Conservation (phyloP, 2,329 filamentous ascomycete species). For the Fusarium oligoseptatum region DNA sequence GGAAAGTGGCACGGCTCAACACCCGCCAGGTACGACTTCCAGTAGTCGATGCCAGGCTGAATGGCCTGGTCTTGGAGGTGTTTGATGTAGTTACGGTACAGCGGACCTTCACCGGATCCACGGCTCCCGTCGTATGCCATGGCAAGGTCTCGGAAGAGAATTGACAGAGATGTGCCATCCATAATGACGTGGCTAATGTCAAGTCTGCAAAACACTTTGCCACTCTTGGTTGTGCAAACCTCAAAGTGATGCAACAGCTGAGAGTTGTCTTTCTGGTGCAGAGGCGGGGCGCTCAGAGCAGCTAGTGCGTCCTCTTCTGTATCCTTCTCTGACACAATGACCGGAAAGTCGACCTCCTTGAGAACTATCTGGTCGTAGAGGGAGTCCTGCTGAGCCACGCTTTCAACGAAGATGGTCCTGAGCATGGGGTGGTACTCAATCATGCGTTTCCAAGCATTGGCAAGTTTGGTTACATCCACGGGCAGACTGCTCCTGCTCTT, state of each 20-base stretch:
- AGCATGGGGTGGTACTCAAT: conserved; percentile 58
- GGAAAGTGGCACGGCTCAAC: conserved; percentile 39
- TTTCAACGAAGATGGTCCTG: conserved; percentile 62
- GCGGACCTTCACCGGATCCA: conserved; percentile 19
- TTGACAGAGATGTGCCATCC: conserved; percentile 38
- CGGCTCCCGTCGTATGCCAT: conserved; percentile 19
- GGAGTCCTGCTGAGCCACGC: conserved; percentile 57
- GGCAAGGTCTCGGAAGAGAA: conserved; percentile 38
- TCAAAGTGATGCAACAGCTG: conserved; percentile 27
- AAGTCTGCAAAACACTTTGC: conserved; percentile 40
- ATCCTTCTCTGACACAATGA: conserved; percentile 15
- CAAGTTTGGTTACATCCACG: conserved; percentile 31
- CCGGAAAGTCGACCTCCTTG: conserved; percentile 24
- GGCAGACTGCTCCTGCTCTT: conserved; percentile 37
- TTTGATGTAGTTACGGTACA: conserved; percentile 34
- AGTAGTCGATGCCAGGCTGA: conserved; percentile 23
- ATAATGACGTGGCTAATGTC: conserved; percentile 42
- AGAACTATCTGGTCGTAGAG: conserved; percentile 63
- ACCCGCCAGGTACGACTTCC: conserved; percentile 29
- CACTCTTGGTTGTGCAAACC: conserved; percentile 37
- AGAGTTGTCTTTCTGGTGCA: conserved; percentile 8
- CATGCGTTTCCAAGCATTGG: conserved; percentile 55
- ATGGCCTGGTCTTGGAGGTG: conserved; percentile 19
- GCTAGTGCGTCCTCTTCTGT: conserved; percentile 27
- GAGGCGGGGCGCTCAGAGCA: conserved; percentile 13